Conservation (phyloP, 2,329 filamentous ascomycete genomes). For the Bipolaris bicolor region DNA sequence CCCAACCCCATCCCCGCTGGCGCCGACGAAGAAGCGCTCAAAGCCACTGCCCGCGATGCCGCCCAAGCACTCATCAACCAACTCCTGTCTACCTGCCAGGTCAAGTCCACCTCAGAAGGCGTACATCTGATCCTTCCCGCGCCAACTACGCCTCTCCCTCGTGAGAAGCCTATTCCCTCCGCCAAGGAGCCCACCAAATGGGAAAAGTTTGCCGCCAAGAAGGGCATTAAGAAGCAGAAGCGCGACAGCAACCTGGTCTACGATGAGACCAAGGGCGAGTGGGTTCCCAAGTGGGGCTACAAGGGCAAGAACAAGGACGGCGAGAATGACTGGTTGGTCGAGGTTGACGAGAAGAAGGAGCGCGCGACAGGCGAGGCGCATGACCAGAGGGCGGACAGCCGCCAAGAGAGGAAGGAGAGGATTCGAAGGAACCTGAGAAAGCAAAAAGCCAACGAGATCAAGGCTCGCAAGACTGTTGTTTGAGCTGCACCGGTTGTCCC, state of each 20-base stretch:
- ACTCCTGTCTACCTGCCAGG: constrained; percentile 84
- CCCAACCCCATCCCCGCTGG: constrained; percentile 76
- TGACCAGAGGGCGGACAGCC: constrained; percentile 61
- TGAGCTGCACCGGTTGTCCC: constrained; percentile 9
- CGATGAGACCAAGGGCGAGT: constrained; percentile 83
- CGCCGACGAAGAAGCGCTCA: constrained; percentile 69
- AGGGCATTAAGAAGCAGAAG: constrained; percentile 91
- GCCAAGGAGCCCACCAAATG: constrained; percentile 88
- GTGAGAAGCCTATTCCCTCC: constrained; percentile 88
- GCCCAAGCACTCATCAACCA: constrained; percentile 94
- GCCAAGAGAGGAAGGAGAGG: constrained; percentile 63
- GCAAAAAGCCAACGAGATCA: constrained; percentile 63
- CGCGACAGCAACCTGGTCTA: constrained; percentile 82
- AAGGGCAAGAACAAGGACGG: constrained; percentile 86
- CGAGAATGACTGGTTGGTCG: constrained; percentile 86
- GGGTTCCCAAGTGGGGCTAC: constrained; percentile 95
- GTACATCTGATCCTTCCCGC: constrained; percentile 81
- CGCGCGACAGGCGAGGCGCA: constrained; percentile 70
- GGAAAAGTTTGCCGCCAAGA: constrained; percentile 95
- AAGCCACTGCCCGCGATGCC: constrained; percentile 80
- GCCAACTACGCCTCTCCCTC: constrained; percentile 73
- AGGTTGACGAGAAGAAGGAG: constrained; percentile 77
- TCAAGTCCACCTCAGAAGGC: constrained; percentile 70
- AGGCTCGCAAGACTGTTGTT: constrained; percentile 63
- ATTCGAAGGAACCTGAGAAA: constrained; percentile 52